Evolutionary conservation across 78 protist species (phyloP).

Genomic region (Dictyostelium brefeldianum): DNA sequence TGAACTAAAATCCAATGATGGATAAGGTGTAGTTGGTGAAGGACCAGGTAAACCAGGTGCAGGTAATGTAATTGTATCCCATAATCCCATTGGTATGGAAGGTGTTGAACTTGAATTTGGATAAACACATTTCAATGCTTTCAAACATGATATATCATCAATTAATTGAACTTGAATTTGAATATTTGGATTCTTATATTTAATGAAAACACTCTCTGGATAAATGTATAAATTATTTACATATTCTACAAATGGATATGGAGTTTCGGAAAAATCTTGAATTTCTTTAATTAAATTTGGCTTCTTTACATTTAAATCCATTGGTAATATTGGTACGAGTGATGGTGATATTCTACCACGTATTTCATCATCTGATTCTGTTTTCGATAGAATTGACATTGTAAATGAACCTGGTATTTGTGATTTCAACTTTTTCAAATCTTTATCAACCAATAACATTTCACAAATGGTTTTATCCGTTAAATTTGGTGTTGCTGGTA

Average conservation of each 20-base stretch:
- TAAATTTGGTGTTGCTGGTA: conserved; percentile 70
- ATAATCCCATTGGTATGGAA: conserved; percentile 23
- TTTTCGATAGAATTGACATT: conserved; percentile 41
- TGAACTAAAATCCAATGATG: conserved; percentile 39
- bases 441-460: conserved; percentile 45
- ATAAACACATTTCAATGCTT: conserved; percentile 57
- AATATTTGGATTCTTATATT: conserved; percentile 68
- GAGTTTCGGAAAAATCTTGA: conserved; percentile 73
- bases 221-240: conserved; percentile 66
- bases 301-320: background rate
- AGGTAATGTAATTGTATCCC: conserved; percentile 48
- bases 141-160: conserved; percentile 45
- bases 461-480: conserved; percentile 61
- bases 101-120: conserved; percentile 42
- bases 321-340: conserved; percentile 49
- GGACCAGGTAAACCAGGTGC: conserved; percentile 67
- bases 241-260: conserved; percentile 61
- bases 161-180: conserved; percentile 73
- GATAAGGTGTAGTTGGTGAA: conserved; percentile 57
- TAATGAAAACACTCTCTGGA: conserved; percentile 63
- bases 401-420: conserved; percentile 66
- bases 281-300: conserved; percentile 61
- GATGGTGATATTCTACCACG: conserved; percentile 55
- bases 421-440: conserved; percentile 42
- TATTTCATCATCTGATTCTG: conserved; percentile 31